A percentile compares a stretch with the other conserved stretches of the same genome.
These are phyloP conservation scores for Jatropha multifida DNA, from an alignment of 441 rosid genomes.

Conservation along the genomic window DNA sequence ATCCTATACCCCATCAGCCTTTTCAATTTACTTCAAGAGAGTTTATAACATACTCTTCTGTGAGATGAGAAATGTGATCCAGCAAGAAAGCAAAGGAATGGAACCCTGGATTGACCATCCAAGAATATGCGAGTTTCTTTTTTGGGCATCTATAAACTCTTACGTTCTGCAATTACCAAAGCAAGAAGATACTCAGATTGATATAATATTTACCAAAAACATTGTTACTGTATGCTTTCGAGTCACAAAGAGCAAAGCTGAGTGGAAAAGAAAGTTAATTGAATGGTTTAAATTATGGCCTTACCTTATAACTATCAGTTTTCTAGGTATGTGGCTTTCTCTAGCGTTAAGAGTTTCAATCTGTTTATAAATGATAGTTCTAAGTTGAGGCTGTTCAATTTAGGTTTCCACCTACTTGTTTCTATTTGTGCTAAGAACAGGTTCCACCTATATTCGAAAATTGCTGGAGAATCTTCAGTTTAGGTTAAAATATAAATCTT, in stretches of 20 bases:
- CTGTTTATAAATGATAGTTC: no score
- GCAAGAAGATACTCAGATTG: background rate
- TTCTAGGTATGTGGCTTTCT: no score
- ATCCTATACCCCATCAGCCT: slow-evolving; percentile 71
- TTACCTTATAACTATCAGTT: background rate
- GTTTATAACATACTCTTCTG: slow-evolving; percentile 63
- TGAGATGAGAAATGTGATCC: slow-evolving; percentile 47
- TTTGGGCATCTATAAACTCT: background rate
- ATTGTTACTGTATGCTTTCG: background rate
- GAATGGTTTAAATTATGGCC: background rate
- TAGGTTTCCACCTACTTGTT: background rate
- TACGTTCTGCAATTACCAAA: background rate
- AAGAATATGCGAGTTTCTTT: background rate
- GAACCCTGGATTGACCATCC: slow-evolving; percentile 3
- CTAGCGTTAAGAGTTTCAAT: background rate
- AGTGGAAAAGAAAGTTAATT: background rate
- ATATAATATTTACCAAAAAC: background rate
- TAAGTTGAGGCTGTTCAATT: background rate
- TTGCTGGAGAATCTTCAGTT: background rate
- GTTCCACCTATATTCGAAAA: background rate
- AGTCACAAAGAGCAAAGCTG: background rate
- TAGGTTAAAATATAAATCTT: no score
- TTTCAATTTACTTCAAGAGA: slow-evolving; percentile 85
- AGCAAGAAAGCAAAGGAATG: background rate
- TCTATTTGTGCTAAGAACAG: background rate